phyloP scores from a whole-genome alignment of 306 rosid species.

The Dryas drummondii region DNA sequence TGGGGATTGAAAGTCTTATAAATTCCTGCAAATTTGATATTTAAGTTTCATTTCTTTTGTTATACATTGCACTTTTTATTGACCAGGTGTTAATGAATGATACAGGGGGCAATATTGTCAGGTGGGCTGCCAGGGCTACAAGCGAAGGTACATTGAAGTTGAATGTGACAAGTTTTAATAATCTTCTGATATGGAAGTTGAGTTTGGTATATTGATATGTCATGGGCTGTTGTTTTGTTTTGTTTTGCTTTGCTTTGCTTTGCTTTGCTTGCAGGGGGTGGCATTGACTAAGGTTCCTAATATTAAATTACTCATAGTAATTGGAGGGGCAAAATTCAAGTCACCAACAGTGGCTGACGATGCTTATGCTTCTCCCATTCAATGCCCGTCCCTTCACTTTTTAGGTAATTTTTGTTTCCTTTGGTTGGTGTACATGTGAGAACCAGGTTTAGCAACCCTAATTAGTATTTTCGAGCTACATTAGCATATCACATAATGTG shows the following conservation, averaged over 20 bases:
- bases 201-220: background rate
- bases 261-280: slow-evolving; percentile 48
- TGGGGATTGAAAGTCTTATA: too few relatives aligned
- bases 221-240: background rate
- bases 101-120: slow-evolving; percentile 75
- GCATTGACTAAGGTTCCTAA: slow-evolving; percentile 69
- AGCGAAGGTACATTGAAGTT: slow-evolving; percentile 46
- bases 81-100: background rate
- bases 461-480: too few relatives aligned
- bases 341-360: slow-evolving; percentile 40
- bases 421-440: background rate
- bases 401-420: slow-evolving; percentile 44
- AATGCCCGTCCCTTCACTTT: slow-evolving; percentile 74
- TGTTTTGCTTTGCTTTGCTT: background rate
- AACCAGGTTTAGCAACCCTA: too few relatives aligned
- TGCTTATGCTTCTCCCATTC: slow-evolving; percentile 60
- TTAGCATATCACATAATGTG: too few relatives aligned
- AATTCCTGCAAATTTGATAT: too few relatives aligned
- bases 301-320: slow-evolving; percentile 62
- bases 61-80: background rate
- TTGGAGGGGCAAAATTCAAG: slow-evolving; percentile 75
- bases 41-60: background rate
- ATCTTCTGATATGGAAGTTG: background rate
- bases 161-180: background rate
- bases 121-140: slow-evolving; percentile 75